A percentile compares a stretch with the other conserved stretches of the same genome.
phyloP scores from a whole-genome alignment of 1,284 basidiomycete genomes.

The Cryptococcus sp. region DNA sequence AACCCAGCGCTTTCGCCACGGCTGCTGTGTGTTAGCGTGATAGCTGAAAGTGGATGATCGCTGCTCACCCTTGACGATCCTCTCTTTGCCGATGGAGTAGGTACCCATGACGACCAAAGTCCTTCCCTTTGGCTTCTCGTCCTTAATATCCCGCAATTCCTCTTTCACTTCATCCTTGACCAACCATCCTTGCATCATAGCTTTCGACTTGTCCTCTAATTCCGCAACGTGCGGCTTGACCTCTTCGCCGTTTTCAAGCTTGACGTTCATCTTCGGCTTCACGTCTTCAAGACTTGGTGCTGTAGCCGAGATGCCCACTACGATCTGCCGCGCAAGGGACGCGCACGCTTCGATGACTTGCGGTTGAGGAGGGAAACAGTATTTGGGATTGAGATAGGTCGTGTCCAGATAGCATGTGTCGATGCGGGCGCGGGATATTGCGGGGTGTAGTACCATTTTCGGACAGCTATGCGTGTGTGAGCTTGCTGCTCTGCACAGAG shows the following conservation, averaged over 20 bases:
- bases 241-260: conserved; percentile 41
- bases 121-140: conserved; percentile 42
- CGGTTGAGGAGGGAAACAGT: conserved; percentile 92
- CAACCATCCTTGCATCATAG: conserved; percentile 56
- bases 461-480: conserved; percentile 59
- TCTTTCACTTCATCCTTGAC: conserved; percentile 45
- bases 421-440: conserved; percentile 72
- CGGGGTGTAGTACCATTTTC: conserved; percentile 76
- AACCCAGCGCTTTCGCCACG: conserved; percentile 75
- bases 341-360: conserved; percentile 90
- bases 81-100: conserved; percentile 96
- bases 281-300: conserved; percentile 48
- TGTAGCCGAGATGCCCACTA: conserved; percentile 44
- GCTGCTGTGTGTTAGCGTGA: conserved; percentile 56
- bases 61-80: conserved; percentile 83
- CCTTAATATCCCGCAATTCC: conserved; percentile 26
- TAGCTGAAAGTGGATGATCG: neutral
- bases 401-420: conserved; percentile 94
- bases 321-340: conserved; percentile 69
- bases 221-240: conserved; percentile 27
- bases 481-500: too few species aligned
- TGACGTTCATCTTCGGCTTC: conserved; percentile 33
- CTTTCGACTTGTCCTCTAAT: conserved; percentile 29
- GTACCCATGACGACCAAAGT: conserved; percentile 87
- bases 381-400: conserved; percentile 91